Evolutionary conservation across 2,329 filamentous ascomycete species (phyloP).

Genomic region (Ramichloridium luteum): DNA sequence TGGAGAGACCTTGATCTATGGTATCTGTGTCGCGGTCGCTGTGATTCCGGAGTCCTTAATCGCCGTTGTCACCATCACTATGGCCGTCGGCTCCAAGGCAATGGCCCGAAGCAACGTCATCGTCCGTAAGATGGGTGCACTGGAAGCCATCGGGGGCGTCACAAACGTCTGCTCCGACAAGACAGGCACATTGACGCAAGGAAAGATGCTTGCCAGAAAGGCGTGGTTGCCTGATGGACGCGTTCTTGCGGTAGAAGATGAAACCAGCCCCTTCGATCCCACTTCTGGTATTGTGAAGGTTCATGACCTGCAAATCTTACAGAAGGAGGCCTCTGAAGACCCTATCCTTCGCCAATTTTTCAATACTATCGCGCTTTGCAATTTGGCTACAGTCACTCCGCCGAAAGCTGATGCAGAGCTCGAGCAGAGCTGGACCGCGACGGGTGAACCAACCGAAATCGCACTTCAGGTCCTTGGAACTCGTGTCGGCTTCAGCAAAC

Average conservation of each 20-base stretch:
- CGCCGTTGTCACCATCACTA: constrained; percentile 56
- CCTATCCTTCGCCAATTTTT: constrained; percentile 42
- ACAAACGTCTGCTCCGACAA: constrained; percentile 60
- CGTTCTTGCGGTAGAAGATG: constrained; percentile 45
- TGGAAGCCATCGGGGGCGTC: constrained; percentile 53
- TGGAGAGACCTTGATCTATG: constrained; percentile 36
- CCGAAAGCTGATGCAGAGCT: constrained; percentile 28
- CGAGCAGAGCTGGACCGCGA: constrained; percentile 49
- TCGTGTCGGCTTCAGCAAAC: constrained; percentile 37
- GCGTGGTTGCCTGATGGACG: constrained; percentile 48
- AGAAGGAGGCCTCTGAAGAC: no score
- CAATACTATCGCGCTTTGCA: constrained; percentile 51
- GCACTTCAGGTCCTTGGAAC: constrained; percentile 61
- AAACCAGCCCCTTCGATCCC: constrained; percentile 46
- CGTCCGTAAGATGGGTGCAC: constrained; percentile 50
- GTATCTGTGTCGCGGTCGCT: constrained; percentile 35
- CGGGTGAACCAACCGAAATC: constrained; percentile 57
- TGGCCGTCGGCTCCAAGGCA: constrained; percentile 49
- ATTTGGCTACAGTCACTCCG: constrained; percentile 47
- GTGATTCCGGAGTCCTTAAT: constrained; percentile 44
- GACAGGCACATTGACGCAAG: constrained; percentile 44
- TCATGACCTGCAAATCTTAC: constrained; percentile 31
- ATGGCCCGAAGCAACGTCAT: constrained; percentile 54
- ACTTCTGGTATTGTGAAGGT: constrained; percentile 20
- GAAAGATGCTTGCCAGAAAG: constrained; percentile 50